Percentiles rank a stretch among this genome's conserved stretches.
These are phyloP conservation scores for Blumeria graminis DNA, from an alignment of 2,329 filamentous ascomycete genomes.

Conservation along the genomic window DNA sequence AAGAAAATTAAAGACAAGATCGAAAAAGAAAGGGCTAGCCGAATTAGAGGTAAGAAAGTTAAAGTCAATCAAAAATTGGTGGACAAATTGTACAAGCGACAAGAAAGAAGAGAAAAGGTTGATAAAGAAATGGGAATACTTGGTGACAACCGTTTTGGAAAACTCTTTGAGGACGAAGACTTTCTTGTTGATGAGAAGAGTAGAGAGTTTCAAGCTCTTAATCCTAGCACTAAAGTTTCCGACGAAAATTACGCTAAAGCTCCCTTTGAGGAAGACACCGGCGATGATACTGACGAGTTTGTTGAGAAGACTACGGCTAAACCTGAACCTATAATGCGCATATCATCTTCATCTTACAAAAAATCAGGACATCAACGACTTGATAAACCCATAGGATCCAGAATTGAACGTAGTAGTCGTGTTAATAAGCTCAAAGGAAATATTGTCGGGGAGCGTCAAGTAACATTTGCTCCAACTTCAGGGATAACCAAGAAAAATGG, in stretches of 20 bases:
- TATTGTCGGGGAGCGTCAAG: constrained; percentile 26
- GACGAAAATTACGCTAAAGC: constrained; percentile 11
- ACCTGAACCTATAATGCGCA: constrained; percentile 28
- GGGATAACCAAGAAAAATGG: constrained; percentile 26
- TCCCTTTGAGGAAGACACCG: constrained; percentile 18
- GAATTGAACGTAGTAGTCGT: constrained; percentile 26
- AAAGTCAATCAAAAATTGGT: constrained; percentile 79
- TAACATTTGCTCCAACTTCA: constrained; percentile 42
- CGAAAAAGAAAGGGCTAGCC: constrained; percentile 83
- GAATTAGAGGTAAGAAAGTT: constrained; percentile 90
- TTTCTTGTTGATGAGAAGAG: constrained; percentile 80
- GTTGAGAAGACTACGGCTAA: constrained; percentile 9
- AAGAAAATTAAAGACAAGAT: constrained; percentile 90
- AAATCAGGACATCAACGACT: constrained; percentile 26
- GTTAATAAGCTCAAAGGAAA: constrained; percentile 18
- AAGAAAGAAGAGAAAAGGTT: constrained; percentile 32
- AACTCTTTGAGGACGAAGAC: constrained; percentile 78
- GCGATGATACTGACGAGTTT: constrained; percentile 16
- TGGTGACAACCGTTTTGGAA: constrained; percentile 64
- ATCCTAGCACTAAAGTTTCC: constrained; percentile 49
- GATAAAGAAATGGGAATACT: constrained; percentile 43
- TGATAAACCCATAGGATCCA: constrained; percentile 32
- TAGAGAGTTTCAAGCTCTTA: constrained; percentile 66
- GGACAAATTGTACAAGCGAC: constrained; percentile 45
- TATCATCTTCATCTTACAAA: constrained; percentile 43